Base-by-base conservation (phyloP, 345 rosid species). In the Populus nigra region DNA sequence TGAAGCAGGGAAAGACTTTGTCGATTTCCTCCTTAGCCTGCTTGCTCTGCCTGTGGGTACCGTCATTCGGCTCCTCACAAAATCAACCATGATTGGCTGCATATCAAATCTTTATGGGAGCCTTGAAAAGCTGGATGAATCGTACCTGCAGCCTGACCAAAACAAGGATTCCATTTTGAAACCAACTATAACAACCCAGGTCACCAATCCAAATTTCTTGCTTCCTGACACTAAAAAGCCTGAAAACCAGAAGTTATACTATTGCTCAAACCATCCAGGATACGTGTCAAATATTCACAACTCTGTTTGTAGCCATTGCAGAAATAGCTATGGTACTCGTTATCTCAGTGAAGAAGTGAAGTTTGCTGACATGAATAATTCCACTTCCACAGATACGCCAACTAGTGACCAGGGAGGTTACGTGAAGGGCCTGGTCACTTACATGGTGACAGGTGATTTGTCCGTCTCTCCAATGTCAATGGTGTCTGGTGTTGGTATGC, bases 371-470 rank as follows among this genome's bases (percentile, higher is more conserved):
- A 4, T 3, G 11, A 63, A 63, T 27, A 15, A 45, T 65, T 61
- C 65, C 41, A 27, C n/a, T 7, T 5, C n/a, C 7, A 25, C 8
- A 36, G n/a, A 12, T 35, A 47, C 35, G 7, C 7, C n/a, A 27
- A 16, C 1, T 5, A 29, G 2, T 2, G 17, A 8, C 12, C 2
- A 13, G n/a, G 35, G 41, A 45, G 73, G 81, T 35, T 49, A 36
- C 53, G 75, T 53, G 72, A 78, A 82, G 20, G 74, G 53, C 0
- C 16, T 41, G 57, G 77, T 77, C 11, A 36, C 68, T 2, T 77
- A 76, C 18, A 75, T 71, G 74, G 79, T 82, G 53, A 75, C 27
- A 2, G 74, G 78, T 78, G 79, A 82, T 67, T n/a, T 82, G 29
- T 39, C 27, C 1, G 79, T 62, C 27, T 49, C 47, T 7, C 63